Conservation (phyloP, 495 filamentous ascomycete species). For the Corynascus novoguineensis region DNA sequence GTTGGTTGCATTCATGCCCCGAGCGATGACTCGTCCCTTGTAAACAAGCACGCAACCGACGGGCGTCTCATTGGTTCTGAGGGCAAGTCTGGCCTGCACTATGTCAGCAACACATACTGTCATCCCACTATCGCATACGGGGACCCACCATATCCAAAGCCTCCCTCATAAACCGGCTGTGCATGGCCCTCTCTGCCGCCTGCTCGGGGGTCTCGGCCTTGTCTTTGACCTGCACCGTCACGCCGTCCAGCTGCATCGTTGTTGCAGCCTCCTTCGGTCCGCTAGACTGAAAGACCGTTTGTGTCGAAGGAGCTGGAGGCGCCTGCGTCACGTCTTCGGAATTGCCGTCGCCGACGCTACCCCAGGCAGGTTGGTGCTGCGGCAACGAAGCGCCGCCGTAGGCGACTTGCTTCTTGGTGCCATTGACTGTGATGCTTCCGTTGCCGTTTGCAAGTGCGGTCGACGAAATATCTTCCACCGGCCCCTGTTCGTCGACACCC, state of each 20-base stretch:
- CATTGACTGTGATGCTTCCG: background rate
- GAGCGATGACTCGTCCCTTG: conserved; percentile 64
- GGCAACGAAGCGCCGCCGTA: background rate
- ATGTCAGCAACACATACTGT: background rate
- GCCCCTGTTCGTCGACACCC: background rate
- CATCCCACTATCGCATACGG: background rate
- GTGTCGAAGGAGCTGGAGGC: conserved; percentile 17
- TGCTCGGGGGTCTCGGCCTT: conserved; percentile 26
- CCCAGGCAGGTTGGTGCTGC: background rate
- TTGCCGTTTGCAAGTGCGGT: background rate
- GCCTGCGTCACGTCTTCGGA: conserved; percentile 15
- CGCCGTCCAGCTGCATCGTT: conserved; percentile 11
- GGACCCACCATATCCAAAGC: conserved; percentile 61
- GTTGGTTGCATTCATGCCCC: conserved; percentile 95
- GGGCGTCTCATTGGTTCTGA: conserved; percentile 81
- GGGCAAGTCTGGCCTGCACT: conserved; percentile 66
- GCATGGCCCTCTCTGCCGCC: conserved; percentile 33
- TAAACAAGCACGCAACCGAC: conserved; percentile 93
- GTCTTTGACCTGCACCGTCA: conserved; percentile 6
- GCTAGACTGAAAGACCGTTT: conserved; percentile 27
- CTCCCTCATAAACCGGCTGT: conserved; percentile 63
- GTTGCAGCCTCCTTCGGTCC: conserved; percentile 21
- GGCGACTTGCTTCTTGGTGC: background rate
- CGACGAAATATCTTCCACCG: background rate
- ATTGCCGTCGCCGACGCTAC: background rate